Base-by-base conservation (phyloP, 2,329 filamentous ascomycete species). In the Beauveria caledonica region DNA sequence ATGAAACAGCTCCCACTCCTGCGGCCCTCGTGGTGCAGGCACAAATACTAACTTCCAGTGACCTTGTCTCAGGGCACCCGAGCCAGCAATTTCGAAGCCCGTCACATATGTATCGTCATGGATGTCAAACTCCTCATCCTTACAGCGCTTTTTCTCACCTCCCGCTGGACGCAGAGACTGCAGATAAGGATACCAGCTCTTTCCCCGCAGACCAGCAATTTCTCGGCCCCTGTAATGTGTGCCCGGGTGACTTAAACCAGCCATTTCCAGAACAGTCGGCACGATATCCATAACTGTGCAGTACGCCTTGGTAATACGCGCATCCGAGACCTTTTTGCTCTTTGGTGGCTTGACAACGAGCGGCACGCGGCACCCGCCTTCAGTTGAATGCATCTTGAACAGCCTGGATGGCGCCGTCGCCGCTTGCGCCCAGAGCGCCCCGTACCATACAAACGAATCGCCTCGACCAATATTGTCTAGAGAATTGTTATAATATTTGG, bases 371-470 rank as follows among this genome's bases (percentile, higher is more conserved):
- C 81, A 76, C 23, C 81, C 80, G 10, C 81, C 77, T 55, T 78
- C 74, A 2, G 75, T 77, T 0, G 75, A 75, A 64, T 73, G 77
- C 29, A 71, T 71, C 64, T 72, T 75, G 67, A 73, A 76, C 17
- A 75, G 63, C 27, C 73, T 65, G 48, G 69, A 72, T 3, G 73
- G 74, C 1, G 73, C 74, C 1, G 73, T 76, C 10, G 73, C 69
- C 1, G 73, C 73, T 50, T 74, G 72, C 2, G 78, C 60, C 79
- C 80, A 82, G n/a, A 76, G 75, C 3, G 77, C 79, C 1, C 82
- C 81, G 63, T 84, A 84, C 81, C 81, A 84, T 62, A 84, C 78
- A 66, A 82, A 84, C 5, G 76, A 80, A 66, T 83, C 73, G 75
- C 9, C 80, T 78, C 64, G 81, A 8, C 80, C 80, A 19, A 83